Evolutionary conservation across 1,284 basidiomycete species (phyloP), one percentile per base, ranked within the genome.

Genomic region (Cutaneotrichosporon spelunceum): DNA sequence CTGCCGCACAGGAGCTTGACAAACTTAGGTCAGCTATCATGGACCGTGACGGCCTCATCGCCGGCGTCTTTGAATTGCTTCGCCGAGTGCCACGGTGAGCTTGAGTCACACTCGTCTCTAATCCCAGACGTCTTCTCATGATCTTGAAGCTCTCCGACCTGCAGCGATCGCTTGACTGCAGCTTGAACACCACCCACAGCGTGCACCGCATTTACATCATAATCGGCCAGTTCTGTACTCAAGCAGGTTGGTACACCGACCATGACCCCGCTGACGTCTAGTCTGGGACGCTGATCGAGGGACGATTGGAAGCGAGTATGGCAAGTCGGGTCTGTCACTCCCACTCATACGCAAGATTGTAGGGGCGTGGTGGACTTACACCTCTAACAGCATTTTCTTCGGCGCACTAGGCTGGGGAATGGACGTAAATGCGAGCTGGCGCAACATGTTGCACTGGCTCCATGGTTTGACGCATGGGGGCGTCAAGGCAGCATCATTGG

Each of bases 141-240:
- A 76, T 77, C 26, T 59, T 78, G 39, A 78, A 77, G 49, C 63
- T 77, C 24, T 74, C 75, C n/a, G 91, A 93, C 74, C 77, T 93
- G 68, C 90, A 90, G 42, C 82, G 89, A 84, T 76, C 70, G 0
- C 75, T 84, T 11, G 84, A 84, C 65, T 71, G 75, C n/a, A 79
- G 81, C 53, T 69, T 85, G 45, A 77, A 82, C 26, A 84, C 84
- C 0, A 84, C 84, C 0, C 83, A 84, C 67, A 81, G 81, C 7
- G 73, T 89, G 84, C 82, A 87, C 63, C 88, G 93, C 13, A 86
- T 96, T 71, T 99, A 97, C 77, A 77, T 98, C 44, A 90, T 98
- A 63, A 89, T 90, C 7, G 93, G 93, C 0, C 89, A 91, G 70
- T 96, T 91, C 78, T 98, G 95, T 76, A 84, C 88, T 53, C 47